Evolutionary conservation across 2,329 filamentous ascomycete species (phyloP).

Genomic region (Akanthomyces muscarius): DNA sequence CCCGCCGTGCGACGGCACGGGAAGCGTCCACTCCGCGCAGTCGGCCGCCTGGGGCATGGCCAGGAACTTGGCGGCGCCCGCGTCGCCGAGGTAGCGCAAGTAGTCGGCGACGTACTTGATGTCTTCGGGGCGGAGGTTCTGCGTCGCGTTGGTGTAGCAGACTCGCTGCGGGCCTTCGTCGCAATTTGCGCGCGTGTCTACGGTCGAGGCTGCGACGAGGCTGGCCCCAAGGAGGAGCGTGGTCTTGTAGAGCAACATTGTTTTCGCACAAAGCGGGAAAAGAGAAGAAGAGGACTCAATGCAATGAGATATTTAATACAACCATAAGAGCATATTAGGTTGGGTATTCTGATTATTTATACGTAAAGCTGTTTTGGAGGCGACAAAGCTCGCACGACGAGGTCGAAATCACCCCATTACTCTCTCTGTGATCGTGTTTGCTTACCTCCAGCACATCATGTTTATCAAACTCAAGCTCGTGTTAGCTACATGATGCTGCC

Average conservation of each 20-base stretch:
- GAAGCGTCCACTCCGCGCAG: constrained; percentile 25
- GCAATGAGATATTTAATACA: too few relatives aligned
- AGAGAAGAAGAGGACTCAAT: too few relatives aligned
- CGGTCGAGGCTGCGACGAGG: background rate
- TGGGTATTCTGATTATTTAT: too few relatives aligned
- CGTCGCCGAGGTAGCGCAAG: constrained; percentile 19
- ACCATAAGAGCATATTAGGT: too few relatives aligned
- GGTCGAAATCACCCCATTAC: too few relatives aligned
- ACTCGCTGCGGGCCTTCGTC: background rate
- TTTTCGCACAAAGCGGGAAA: background rate
- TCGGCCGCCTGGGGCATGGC: constrained; percentile 21
- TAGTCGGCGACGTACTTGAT: constrained; percentile 22
- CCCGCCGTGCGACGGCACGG: constrained; percentile 12
- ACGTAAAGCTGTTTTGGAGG: too few relatives aligned
- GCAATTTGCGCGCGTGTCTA: background rate
- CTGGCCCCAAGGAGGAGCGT: background rate
- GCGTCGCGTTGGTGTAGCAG: background rate
- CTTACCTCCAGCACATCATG: too few relatives aligned
- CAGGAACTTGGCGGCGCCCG: constrained; percentile 15
- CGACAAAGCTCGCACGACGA: too few relatives aligned
- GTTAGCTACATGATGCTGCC: too few relatives aligned
- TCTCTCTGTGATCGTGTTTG: too few relatives aligned
- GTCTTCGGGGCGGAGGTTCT: constrained; percentile 12
- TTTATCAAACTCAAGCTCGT: too few relatives aligned
- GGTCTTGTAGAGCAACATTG: background rate